phyloP scores from a whole-genome alignment of 352 stramenopile genomes.

The Globisporangium splendens region DNA sequence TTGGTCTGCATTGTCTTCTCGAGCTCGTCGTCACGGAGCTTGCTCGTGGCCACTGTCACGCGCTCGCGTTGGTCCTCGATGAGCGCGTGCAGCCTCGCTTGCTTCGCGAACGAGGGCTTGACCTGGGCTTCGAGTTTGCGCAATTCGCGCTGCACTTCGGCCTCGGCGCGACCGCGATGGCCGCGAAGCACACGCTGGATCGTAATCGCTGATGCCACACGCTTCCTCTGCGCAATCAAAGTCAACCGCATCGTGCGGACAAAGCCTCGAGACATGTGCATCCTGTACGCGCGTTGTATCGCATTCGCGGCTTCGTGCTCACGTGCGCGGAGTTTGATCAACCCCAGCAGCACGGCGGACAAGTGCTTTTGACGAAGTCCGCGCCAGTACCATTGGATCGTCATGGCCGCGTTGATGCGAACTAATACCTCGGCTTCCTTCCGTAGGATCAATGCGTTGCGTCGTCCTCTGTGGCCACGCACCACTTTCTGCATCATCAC shows the following conservation, averaged over 20 bases:
- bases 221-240: constrained; percentile 37
- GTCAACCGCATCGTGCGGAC: constrained; percentile 56
- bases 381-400: constrained; percentile 77
- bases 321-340: constrained; percentile 56
- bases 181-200: constrained; percentile 82
- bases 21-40: constrained; percentile 46
- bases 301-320: constrained; percentile 55
- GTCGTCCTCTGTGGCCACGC: constrained; percentile 48
- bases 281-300: constrained; percentile 64
- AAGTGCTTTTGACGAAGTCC: constrained; percentile 76
- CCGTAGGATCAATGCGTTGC: constrained; percentile 35
- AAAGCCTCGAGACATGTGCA: constrained; percentile 56
- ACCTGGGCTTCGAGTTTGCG: constrained; percentile 67
- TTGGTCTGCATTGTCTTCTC: constrained; percentile 84
- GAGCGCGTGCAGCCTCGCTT: constrained; percentile 31
- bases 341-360: constrained; percentile 57
- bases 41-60: constrained; percentile 35
- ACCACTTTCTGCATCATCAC: constrained; percentile 69
- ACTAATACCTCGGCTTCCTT: constrained; percentile 34
- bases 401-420: constrained; percentile 51
- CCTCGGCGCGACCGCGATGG: constrained; percentile 63
- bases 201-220: constrained; percentile 34
- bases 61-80: constrained; percentile 48
- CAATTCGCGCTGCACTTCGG: constrained; percentile 76
- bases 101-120: constrained; percentile 65